Base-by-base conservation (phyloP, 306 rosid species). In the Heteromeles arbutifolia region DNA sequence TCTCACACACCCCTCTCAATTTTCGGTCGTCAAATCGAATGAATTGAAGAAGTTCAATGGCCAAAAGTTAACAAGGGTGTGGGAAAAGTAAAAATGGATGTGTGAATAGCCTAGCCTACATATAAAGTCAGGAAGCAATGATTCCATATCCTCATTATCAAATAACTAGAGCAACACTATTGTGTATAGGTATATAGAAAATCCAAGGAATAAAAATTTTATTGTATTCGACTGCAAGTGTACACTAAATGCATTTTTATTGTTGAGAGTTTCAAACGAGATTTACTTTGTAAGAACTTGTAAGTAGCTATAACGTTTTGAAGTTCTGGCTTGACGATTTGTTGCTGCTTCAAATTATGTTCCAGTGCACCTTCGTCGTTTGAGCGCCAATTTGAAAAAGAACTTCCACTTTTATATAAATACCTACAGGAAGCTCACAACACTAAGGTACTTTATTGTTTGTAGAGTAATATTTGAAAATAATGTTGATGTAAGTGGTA, bases 361-460 rank as follows among this genome's bases (percentile, higher is more conserved):
- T 85, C 78, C 54, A 92, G 97, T 80, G 96, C 91, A 41, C 96
- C 97, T 71, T 83, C 90, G 65, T 83, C 93, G 48, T 92, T 85
- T 86, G 97, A 90, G 86, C 84, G 87, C 69, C 90, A 90, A 21
- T 92, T 92, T 72, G 78, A 67, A 79, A 80, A 78, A 68, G 92
- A 90, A 54, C 83, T 82, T 81, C 90, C 93, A 29, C 88, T 84
- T 67, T 74, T 90, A 67, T 88, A 88, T 67, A 78, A 76, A 77
- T 88, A 90, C 76, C 88, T 90, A 64, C 69, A 56, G 73, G 92
- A 84, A 67, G 89, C 92, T 84, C 88, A 90, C 54, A n/a, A 77
- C 72, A 75, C 78, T 72, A 90, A 87, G 97, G 97, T 92, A 88
- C 58, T 66, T 74, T 57, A 70, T 25, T 65, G 24, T 58, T 74